Base-by-base conservation (phyloP, 1,284 basidiomycete genomes). In the Austroboletus niveus region DNA sequence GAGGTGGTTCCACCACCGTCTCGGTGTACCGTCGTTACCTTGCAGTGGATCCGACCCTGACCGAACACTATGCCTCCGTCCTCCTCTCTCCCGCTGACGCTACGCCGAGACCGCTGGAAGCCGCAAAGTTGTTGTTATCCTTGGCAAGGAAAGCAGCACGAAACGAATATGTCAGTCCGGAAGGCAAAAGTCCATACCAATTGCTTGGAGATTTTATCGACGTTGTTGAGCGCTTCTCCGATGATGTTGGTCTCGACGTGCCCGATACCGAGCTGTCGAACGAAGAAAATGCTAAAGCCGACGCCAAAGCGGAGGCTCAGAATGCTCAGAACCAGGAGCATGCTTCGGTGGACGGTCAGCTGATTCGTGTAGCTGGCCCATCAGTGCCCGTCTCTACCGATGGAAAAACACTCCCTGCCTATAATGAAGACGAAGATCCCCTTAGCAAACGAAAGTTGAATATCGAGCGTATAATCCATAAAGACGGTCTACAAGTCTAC, bases 111-210 rank as follows among this genome's bases (percentile, higher is more conserved):
- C 91, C 95, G 1, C 79, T 98, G 9, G 93, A 98, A 66, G 95
- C 97, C 0, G 92, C 94, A 7, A 99, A 99, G 68, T 77, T 96
- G 15, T 76, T 98, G 8, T 76, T 99, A 15, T 80, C 82, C 2
- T 73, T 99, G 36, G 92, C 93, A 9, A 80, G 93, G 46, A 87
- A 89, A 63, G 92, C 96, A 1, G 79, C 85, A 1, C 78, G 83
- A 46, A 94, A 94, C 31, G 83, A 87, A 49, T 98, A 97, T 67
- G 78, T 77, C 11, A 93, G 92, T 53, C 87, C 93, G 0, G 94
- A 98, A 63, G 92, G 89, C 45, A 99, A 98, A 74, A 96, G 94
- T 57, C 88, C 96, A 0, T 98, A 97, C 63, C 94, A 98, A 64
- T 78, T 99, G 4, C 82, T 99, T 24, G 84, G 87, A 53, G 93